Conservation (phyloP, 345 rosid species). For the Hibiscus mutabilis region DNA sequence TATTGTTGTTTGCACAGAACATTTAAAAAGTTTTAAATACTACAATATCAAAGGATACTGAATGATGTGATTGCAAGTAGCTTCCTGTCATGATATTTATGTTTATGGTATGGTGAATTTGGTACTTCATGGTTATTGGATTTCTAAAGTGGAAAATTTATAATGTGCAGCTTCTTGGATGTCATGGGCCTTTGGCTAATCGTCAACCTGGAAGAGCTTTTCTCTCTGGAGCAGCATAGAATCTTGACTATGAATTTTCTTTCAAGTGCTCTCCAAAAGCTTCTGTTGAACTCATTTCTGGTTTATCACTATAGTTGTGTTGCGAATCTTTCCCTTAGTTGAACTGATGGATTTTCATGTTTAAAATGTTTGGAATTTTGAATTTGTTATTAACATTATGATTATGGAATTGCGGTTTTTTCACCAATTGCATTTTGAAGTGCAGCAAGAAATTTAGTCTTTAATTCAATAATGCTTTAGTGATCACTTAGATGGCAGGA, state of each 20-base stretch:
- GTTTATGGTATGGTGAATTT: neutral
- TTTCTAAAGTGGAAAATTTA: neutral
- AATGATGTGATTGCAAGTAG: too few species aligned
- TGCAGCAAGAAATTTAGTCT: neutral
- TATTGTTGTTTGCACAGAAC: neutral
- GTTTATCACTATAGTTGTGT: neutral
- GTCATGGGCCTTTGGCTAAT: conserved; percentile 31
- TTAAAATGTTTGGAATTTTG: neutral
- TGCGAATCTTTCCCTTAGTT: neutral
- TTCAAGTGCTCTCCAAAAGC: neutral
- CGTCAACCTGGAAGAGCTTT: conserved; percentile 44
- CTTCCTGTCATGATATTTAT: too few species aligned
- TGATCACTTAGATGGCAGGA: neutral
- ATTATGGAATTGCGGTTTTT: neutral
- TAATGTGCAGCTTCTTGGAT: conserved; percentile 26
- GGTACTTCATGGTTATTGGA: neutral
- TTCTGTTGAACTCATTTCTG: neutral
- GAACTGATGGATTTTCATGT: neutral
- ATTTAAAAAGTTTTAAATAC: neutral
- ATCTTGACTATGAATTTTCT: neutral
- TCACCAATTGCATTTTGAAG: neutral
- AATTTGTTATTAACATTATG: neutral
- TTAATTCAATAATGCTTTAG: neutral
- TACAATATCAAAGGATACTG: too few species aligned
- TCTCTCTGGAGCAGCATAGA: conserved; percentile 12